These are phyloP conservation scores for Chaetomiaceae sp. DNA, from an alignment of 2,329 filamentous ascomycete species.

Conservation along the genomic window DNA sequence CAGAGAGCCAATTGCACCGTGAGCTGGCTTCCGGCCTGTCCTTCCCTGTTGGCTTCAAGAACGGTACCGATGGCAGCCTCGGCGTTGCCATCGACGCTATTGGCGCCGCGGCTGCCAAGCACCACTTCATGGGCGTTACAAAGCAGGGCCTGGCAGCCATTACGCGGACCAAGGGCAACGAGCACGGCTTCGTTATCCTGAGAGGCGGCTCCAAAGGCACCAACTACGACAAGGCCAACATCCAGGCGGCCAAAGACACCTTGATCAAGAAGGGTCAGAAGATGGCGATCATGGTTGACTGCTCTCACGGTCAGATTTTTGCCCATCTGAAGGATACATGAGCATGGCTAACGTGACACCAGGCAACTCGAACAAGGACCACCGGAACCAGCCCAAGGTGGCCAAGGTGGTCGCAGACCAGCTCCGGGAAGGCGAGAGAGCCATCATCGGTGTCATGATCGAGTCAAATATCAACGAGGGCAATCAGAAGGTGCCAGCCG, in stretches of 20 bases:
- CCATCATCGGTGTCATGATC: slow-evolving; percentile 96
- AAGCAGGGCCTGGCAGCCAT: slow-evolving; percentile 96
- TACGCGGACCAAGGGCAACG: slow-evolving; percentile 86
- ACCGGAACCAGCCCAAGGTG: slow-evolving; percentile 94
- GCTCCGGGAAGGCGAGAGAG: slow-evolving; percentile 78
- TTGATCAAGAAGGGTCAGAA: slow-evolving; percentile 78
- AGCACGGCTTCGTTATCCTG: slow-evolving; percentile 96
- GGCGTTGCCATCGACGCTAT: slow-evolving; percentile 94
- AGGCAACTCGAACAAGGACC: slow-evolving; percentile 97
- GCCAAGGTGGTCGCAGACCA: slow-evolving; percentile 78
- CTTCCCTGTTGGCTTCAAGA: slow-evolving; percentile 99
- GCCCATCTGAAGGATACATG: background rate
- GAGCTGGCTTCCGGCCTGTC: slow-evolving; percentile 92
- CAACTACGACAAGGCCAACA: slow-evolving; percentile 85
- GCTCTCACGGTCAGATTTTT: slow-evolving; percentile 77
- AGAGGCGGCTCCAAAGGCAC: slow-evolving; percentile 87
- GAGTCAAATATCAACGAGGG: slow-evolving; percentile 95
- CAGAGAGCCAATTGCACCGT: slow-evolving; percentile 92
- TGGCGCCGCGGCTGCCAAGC: slow-evolving; percentile 75
- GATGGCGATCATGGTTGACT: slow-evolving; percentile 95
- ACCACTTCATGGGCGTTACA: slow-evolving; percentile 98
- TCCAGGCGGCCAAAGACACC: slow-evolving; percentile 72
- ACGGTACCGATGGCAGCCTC: slow-evolving; percentile 90
- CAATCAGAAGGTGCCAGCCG: slow-evolving; percentile 80
- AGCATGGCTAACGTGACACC: background rate